Conservation (phyloP, 2,329 filamentous ascomycete species). For the Trichoderma sp. region DNA sequence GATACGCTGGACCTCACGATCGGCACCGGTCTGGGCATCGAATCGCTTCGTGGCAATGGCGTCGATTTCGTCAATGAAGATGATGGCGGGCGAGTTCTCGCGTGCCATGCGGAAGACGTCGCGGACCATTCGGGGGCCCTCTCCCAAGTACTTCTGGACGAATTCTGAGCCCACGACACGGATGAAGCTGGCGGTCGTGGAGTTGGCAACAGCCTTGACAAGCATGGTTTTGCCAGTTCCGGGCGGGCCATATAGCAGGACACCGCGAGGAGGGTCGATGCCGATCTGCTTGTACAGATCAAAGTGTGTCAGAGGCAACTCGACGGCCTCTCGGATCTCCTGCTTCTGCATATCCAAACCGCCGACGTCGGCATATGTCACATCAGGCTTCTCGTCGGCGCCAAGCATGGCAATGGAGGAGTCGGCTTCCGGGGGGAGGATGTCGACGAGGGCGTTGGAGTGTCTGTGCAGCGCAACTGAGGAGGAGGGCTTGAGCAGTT, state of each 20-base stretch:
- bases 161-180: constrained; percentile 97
- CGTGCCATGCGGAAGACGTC: constrained; percentile 99
- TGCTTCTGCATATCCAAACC: constrained; percentile 99
- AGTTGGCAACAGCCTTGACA: constrained; percentile 97
- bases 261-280: constrained; percentile 95
- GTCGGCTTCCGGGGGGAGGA: constrained; percentile 96
- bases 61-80: constrained; percentile 99
- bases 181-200: constrained; percentile 96
- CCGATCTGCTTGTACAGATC: constrained; percentile 99
- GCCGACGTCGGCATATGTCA: constrained; percentile 96
- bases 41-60: constrained; percentile 99
- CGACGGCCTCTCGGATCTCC: constrained; percentile 96
- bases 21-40: constrained; percentile 95
- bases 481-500: constrained; percentile 95
- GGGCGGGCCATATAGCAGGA: constrained; percentile 91
- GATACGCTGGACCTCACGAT: constrained; percentile 98
- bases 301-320: constrained; percentile 94
- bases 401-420: constrained; percentile 98
- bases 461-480: constrained; percentile 97
- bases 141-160: constrained; percentile 97
- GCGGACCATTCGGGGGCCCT: constrained; percentile 97
- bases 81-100: constrained; percentile 96
- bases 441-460: constrained; percentile 97
- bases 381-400: constrained; percentile 93
- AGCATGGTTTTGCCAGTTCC: constrained; percentile 97